Evolutionary conservation across 2,329 filamentous ascomycete species (phyloP), one percentile per base, ranked within the genome.

Genomic region (Blumeria graminis): DNA sequence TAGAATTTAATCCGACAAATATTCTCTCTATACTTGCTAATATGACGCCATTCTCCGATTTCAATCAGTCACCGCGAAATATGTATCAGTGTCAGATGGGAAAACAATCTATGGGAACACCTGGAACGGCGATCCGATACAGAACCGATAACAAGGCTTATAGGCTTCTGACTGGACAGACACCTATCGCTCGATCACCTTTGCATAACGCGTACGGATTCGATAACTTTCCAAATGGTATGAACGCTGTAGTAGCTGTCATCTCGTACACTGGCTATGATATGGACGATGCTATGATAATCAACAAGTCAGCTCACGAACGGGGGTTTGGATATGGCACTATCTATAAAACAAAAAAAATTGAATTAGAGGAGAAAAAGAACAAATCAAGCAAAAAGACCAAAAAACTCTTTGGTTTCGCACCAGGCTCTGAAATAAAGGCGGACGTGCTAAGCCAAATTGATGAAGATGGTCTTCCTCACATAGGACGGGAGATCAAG

Each of bases 61-160:
- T 94, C 72, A 98, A 98, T 71, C 92, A 98, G 69, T 95, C 89
- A 13, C 92, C 92, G 1, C 77, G 92, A 76, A 98, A 98, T 71
- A 96, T 96, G 90, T 98, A 96, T 68, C 86, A 94, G 68, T 95
- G 89, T 72, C 92, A 96, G 74, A 96, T 96, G 92, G 88, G 87
- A 72, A 98, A 98, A 69, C 92, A 98, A 72, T 89, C 90, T 0
- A 98, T 98, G 92, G 92, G 92, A 69, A 96, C 92, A 28, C 88
- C 90, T 3, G 89, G 84, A 57, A 85, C 89, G 7, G 84, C 90
- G 1, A 73, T 90, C 60, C 77, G 80, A 57, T 85, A 93, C 70
- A 81, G 92, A 66, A 94, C 89, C 53, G 92, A 98, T 71, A 96
- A 98, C 77, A 98, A 98, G 72, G 79, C 86, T 63, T 98, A 98